Conservation (phyloP, 108 stramenopile genomes). For the Cyclotella kingstonii region DNA sequence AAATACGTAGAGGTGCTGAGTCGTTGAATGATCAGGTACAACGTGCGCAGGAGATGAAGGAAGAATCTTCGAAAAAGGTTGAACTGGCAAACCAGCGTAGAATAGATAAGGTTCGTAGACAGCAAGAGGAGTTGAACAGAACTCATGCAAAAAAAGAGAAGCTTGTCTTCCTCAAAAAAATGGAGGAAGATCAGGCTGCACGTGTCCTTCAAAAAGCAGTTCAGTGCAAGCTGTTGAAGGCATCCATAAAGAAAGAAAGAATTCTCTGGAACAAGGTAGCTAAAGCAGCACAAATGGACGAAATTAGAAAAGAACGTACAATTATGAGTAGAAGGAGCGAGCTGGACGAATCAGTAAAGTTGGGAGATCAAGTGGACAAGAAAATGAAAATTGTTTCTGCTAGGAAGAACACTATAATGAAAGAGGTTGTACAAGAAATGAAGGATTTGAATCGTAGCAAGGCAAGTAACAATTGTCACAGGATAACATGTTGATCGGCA, state of each 20-base stretch:
- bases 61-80: conserved; percentile 6
- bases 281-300: neutral
- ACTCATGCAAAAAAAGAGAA: conserved; percentile 2
- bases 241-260: conserved; percentile 5
- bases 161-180: neutral
- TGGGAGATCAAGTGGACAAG: conserved; percentile 13
- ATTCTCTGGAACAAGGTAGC: conserved; percentile 3
- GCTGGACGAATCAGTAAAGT: conserved; percentile 2
- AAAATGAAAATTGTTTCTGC: conserved; percentile 11
- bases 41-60: conserved; percentile 4
- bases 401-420: conserved; percentile 8
- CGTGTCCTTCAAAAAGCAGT: conserved; percentile 1
- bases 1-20: conserved; percentile 11
- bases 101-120: conserved; percentile 2
- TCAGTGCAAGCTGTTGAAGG: conserved; percentile 1
- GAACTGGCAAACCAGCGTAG: conserved; percentile 19
- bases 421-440: conserved; percentile 13
- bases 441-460: conserved; percentile 1
- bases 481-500: too few species aligned
- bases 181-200: neutral
- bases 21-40: neutral
- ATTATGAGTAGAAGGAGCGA: neutral
- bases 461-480: neutral
- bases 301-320: conserved; percentile 2
- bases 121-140: neutral